Evolutionary conservation across 805 yeast genomes (phyloP).

Genomic region (Wickerhamomyces bovis): DNA sequence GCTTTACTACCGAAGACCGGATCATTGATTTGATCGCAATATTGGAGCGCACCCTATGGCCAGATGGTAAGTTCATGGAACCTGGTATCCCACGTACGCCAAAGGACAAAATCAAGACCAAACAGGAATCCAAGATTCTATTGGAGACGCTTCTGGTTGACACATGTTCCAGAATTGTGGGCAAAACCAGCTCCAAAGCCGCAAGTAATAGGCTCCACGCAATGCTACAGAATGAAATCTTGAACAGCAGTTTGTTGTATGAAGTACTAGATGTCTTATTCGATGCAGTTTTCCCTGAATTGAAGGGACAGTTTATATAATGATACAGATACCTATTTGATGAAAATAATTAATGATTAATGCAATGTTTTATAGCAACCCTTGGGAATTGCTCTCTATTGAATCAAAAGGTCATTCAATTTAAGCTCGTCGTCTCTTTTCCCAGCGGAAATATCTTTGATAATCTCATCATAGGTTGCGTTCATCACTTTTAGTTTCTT

Average conservation of each 20-base stretch:
- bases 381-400: neutral
- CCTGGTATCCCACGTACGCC: slow-evolving; percentile 40
- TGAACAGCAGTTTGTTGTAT: slow-evolving; percentile 60
- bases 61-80: slow-evolving; percentile 46
- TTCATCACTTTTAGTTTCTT: neutral
- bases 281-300: slow-evolving; percentile 29
- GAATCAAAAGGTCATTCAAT: neutral
- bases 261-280: slow-evolving; percentile 53
- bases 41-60: slow-evolving; percentile 38
- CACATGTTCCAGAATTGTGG: slow-evolving; percentile 67
- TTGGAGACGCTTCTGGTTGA: slow-evolving; percentile 56
- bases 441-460: neutral
- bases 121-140: slow-evolving; percentile 52
- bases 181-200: slow-evolving; percentile 51
- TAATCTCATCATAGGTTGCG: neutral
- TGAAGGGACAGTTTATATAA: neutral
- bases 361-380: neutral
- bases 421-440: neutral
- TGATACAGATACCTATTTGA: neutral
- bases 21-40: slow-evolving; percentile 34
- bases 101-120: slow-evolving; percentile 45
- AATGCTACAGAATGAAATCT: slow-evolving; percentile 65
- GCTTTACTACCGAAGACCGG: slow-evolving; percentile 37
- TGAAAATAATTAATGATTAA: neutral
- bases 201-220: slow-evolving; percentile 59